Percentiles rank a stretch among this genome's conserved stretches.
Conservation (phyloP, 2,329 filamentous ascomycete genomes). For the Phyllosticta ampelicida region DNA sequence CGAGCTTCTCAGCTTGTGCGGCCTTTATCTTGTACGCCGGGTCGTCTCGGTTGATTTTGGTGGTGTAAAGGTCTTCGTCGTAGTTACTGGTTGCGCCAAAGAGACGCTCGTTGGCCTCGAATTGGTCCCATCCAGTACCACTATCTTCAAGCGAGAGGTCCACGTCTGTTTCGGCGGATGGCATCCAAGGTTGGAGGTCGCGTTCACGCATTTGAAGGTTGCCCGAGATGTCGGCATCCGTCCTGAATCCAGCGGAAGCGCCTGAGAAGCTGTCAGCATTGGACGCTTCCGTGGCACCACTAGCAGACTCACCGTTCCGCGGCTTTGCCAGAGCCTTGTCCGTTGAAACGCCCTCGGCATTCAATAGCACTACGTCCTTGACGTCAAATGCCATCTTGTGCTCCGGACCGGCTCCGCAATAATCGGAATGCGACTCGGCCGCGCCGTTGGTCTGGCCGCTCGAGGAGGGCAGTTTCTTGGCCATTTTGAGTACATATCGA, state of each 20-base stretch:
- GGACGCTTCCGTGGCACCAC: not conserved
- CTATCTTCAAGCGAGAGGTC: slow-evolving; percentile 61
- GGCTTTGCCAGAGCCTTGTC: slow-evolving; percentile 40
- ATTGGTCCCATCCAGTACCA: slow-evolving; percentile 71
- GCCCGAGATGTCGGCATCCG: slow-evolving; percentile 79
- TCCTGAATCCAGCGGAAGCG: slow-evolving; percentile 61
- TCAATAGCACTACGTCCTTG: slow-evolving; percentile 49
- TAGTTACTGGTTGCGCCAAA: slow-evolving; percentile 88
- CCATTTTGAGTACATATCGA: slow-evolving; percentile 55
- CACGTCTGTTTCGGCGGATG: slow-evolving; percentile 47
- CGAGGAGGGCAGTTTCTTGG: slow-evolving; percentile 38
- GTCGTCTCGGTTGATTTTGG: slow-evolving; percentile 71
- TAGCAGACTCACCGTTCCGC: slow-evolving; percentile 45
- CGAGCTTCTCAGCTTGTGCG: slow-evolving; percentile 74
- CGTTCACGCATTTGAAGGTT: slow-evolving; percentile 59
- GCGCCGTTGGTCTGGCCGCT: slow-evolving; percentile 37
- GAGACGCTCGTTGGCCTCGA: slow-evolving; percentile 74
- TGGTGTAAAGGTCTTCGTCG: slow-evolving; percentile 91
- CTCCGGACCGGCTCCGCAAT: slow-evolving; percentile 37
- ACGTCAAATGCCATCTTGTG: slow-evolving; percentile 50
- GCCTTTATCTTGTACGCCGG: slow-evolving; percentile 70
- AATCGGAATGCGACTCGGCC: slow-evolving; percentile 29
- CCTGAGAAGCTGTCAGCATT: slow-evolving; percentile 37
- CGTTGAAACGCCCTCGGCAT: slow-evolving; percentile 42
- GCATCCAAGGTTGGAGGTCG: slow-evolving; percentile 70